Base-by-base conservation (phyloP, 768 basidiomycete genomes). In the Pleurotus salmoneostramineus region DNA sequence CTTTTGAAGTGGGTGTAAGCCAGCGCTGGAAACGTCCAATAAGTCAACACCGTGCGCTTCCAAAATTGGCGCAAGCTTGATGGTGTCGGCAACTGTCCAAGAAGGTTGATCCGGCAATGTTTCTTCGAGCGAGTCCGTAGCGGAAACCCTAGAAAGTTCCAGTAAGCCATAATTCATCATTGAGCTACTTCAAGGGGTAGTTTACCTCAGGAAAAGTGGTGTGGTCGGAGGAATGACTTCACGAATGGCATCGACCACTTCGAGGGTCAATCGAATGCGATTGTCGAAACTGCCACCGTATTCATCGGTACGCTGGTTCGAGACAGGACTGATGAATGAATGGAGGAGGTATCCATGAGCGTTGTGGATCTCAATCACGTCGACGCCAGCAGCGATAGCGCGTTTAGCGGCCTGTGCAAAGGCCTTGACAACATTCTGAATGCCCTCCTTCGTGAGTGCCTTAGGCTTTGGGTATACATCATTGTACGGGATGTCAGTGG, bases 231-330 rank as follows among this genome's bases (percentile, higher is more conserved):
- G 83, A 62, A 90, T 87, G 6, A 77, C 75, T 15, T 73, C 76
- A 6, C 91, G 79, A 0, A 91, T 72, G 3, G 83, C 83, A 50
- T 87, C 83, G 10, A 86, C 80, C 47, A 90, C 73, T 65, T 89
- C 83, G 4, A 89, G 67, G 8, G 78, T 75, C 35, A 93, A 72
- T 7, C 88, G 75, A 14, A 74, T 79, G 17, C 89, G 77, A 64
- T 89, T 91, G 69, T 89, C 86, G 58, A 89, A 81, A 62, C 78
- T 81, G 1, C 89, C 89, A 0, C 88, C 88, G 63, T 88, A 91
- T 60, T 81, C 76, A 65, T 88, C 87, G 3, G 79, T 84, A 15
- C 87, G 79, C 61, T 81, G 79, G 73, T 89, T 89, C 58, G 76
- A 72, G 2, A 70, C 67, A 0, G 89, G 88, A 56, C 82, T 84